Conservation (phyloP, 441 rosid species). For the Biscutella laevigata region DNA sequence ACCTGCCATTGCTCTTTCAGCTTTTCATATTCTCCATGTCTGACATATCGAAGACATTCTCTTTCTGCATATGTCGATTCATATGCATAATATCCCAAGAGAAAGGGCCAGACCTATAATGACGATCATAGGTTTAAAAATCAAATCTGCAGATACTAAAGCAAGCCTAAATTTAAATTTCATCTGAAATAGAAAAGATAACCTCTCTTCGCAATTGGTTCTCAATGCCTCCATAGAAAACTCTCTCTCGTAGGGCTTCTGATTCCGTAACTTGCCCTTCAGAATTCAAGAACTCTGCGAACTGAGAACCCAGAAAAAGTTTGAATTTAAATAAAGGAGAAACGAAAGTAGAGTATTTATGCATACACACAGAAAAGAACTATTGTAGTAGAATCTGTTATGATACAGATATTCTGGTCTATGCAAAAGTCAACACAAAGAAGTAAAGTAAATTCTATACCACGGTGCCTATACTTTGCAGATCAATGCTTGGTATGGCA, state of each 20-base stretch:
- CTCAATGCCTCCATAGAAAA: conserved; percentile 94
- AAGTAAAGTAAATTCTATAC: neutral
- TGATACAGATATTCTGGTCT: no score
- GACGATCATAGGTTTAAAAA: conserved; percentile 20
- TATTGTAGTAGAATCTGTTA: no score
- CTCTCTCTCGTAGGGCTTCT: conserved; percentile 63
- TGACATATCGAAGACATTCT: conserved; percentile 50
- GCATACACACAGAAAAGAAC: neutral
- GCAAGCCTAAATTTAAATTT: neutral
- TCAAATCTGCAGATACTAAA: conserved; percentile 17
- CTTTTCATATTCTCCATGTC: conserved; percentile 63
- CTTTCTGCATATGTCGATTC: conserved; percentile 90
- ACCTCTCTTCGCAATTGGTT: conserved; percentile 76
- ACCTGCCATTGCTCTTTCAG: conserved; percentile 92
- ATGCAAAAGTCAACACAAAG: no score
- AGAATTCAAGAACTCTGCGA: conserved; percentile 74
- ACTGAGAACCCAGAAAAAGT: conserved; percentile 38
- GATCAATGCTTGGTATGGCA: neutral
- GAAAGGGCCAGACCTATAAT: conserved; percentile 74
- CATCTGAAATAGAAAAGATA: conserved; percentile 20
- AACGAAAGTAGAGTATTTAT: neutral
- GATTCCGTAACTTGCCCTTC: conserved; percentile 79
- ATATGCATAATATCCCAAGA: conserved; percentile 74
- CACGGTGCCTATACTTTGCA: neutral
- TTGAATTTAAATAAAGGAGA: neutral